Evolutionary conservation across 352 stramenopile species (phyloP), one percentile per base, ranked within the genome.

Genomic region (Phytophthora megakarya): DNA sequence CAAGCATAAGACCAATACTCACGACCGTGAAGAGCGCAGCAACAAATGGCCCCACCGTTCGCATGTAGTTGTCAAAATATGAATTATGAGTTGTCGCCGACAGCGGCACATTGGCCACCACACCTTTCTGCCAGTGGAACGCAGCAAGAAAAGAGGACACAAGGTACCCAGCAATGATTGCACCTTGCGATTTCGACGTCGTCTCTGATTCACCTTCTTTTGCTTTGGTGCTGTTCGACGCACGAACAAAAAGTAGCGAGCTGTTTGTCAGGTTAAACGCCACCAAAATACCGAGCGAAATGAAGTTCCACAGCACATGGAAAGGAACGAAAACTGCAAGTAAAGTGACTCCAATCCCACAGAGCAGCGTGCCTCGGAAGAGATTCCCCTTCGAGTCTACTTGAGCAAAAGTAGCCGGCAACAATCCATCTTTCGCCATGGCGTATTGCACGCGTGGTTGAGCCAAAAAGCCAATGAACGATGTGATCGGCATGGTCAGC

Each of bases 401-500:
- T 1, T 64, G 26, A 0, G 83, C 81, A 79, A 99, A 98, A 12
- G 92, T 66, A 5, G 44, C 45, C 0, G 96, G 96, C 28, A 98
- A 59, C 4, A 99, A 71, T 1, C 96, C 96, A 68, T 99, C 97
- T 26, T 90, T 88, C 1, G 93, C 89, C 87, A 98, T 96, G 1
- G 95, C 93, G 65, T 93, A 98, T 61, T 88, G 76, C 40, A 95
- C 81, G 6, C 92, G 80, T 4, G 95, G 95, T 65, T 99, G 96
- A 4, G 96, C 93, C 25, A 98, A 71, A 37, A 98, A 96, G 12
- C 90, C 95, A 30, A 99, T 96, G 33, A 99, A 88, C 7, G 97
- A 89, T n/a, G 97, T 97, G 35, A 99, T 89, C 0, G 96, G 96
- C 73, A 99, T 95, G 15, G 93, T 98, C 25, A 98, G 62, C 3